These are phyloP conservation scores for Henckelia pumila DNA, from an alignment of 257 asterid genomes.

Conservation along the genomic window DNA sequence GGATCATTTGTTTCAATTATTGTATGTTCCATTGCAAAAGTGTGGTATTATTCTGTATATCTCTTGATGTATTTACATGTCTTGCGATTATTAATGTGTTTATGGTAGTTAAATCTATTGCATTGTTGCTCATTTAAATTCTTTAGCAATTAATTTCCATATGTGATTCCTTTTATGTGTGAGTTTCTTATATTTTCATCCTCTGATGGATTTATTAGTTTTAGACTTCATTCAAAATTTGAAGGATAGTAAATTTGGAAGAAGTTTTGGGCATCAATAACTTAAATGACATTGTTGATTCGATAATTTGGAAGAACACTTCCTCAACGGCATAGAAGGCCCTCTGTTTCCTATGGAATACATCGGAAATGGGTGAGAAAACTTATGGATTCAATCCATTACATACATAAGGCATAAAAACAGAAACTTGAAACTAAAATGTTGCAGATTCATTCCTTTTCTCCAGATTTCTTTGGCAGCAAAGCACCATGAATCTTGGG, in stretches of 20 bases:
- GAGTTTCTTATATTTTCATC: neutral
- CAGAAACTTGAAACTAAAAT: neutral
- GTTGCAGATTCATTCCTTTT: neutral
- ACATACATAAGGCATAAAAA: too few relatives aligned
- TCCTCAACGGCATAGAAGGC: too few relatives aligned
- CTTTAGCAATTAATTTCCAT: neutral
- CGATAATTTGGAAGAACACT: too few relatives aligned
- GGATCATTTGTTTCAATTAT: neutral
- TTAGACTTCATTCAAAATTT: neutral
- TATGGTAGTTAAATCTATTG: neutral
- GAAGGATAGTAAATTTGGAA: neutral
- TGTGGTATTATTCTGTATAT: neutral
- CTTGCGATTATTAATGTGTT: too few relatives aligned
- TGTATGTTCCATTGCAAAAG: too few relatives aligned
- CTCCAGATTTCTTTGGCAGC: neutral
- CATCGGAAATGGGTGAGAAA: too few relatives aligned
- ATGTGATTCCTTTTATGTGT: neutral
- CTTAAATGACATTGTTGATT: too few relatives aligned
- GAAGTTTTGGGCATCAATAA: too few relatives aligned
- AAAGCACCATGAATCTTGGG: neutral
- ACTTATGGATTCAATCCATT: too few relatives aligned
- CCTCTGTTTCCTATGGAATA: too few relatives aligned
- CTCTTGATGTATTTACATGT: neutral
- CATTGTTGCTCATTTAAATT: neutral
- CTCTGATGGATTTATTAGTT: neutral